Evolutionary conservation across 2,329 filamentous ascomycete genomes (phyloP), one percentile per base, ranked within the genome.

Genomic region (Scedosporium apiospermum): DNA sequence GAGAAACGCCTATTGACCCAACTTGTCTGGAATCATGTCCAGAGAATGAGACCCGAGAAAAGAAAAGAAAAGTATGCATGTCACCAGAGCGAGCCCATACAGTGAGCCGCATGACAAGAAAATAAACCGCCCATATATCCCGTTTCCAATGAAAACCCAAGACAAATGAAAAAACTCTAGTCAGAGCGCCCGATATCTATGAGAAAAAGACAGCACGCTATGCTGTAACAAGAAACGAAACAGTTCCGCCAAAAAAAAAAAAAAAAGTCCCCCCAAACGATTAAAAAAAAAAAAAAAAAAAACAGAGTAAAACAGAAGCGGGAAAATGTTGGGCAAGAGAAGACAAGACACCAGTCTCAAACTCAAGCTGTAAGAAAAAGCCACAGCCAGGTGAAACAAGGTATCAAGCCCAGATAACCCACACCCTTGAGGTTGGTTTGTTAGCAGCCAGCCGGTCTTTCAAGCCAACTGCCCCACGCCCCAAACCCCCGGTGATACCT

Each of bases 401-500:
- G 44, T 49, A 49, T 49, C 44, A 49, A 49, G 6, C 44, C 21
- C 44, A 3, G 9, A 21, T 16, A 49, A 7, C 44, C 7, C n/a
- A n/a, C 44, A 21, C 44, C 44, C 44, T 21, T 3, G 16, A 18
- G 44, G 42, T 46, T 6, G 42, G 14, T 18, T 46, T 6, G 14
- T 46, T 18, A 42, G 30, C 44, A 30, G 42, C 44, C 21, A 51
- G 23, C 58, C 23, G 26, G 26, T 27, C 2, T 55, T 6, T 23
- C n/a, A 34, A 23, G 18, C 7, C 30, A 12, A 42, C 38, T 44
- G 30, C 30, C 63, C 89, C 88, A 70, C 84, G 77, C 64, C 87
- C 76, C 64, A 85, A 86, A 62, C 81, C 77, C 58, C 89, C 83
- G 12, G 88, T 89, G 88, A 88, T 91, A 4, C 83, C 82, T 66